A percentile compares a stretch with the other conserved stretches of the same genome.
These are phyloP conservation scores for Neodidymelliopsis sp. DNA, from an alignment of 2,329 filamentous ascomycete genomes.

Conservation along the genomic window DNA sequence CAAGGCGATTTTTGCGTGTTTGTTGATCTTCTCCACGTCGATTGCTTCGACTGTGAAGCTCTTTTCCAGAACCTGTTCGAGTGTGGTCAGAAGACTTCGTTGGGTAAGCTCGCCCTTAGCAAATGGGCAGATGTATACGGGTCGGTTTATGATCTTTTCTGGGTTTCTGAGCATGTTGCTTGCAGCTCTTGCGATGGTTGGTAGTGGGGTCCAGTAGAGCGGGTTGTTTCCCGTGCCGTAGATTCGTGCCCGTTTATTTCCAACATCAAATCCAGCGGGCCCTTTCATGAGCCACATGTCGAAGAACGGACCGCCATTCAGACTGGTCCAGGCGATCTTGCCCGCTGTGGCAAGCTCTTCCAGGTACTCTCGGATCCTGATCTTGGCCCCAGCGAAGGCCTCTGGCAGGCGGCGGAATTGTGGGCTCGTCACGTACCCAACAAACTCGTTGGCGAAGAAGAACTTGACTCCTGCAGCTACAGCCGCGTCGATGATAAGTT, in stretches of 20 bases:
- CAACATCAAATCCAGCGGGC: constrained; percentile 45
- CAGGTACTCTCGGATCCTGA: constrained; percentile 36
- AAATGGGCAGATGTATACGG: constrained; percentile 42
- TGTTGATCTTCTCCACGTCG: constrained; percentile 40
- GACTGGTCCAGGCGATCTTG: constrained; percentile 39
- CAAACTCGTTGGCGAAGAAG: constrained; percentile 47
- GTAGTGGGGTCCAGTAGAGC: constrained; percentile 43
- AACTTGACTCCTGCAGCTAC: constrained; percentile 43
- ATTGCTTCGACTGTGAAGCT: constrained; percentile 36
- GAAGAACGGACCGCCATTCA: constrained; percentile 49
- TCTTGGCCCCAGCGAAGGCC: constrained; percentile 35
- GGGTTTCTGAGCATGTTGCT: constrained; percentile 43
- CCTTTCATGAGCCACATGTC: constrained; percentile 51
- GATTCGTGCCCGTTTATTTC: constrained; percentile 39
- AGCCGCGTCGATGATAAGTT: constrained; percentile 47
- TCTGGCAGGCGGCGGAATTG: constrained; percentile 40
- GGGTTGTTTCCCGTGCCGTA: constrained; percentile 43
- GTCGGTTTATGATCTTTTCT: constrained; percentile 29
- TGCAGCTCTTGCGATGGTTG: constrained; percentile 34
- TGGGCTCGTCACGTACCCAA: constrained; percentile 34
- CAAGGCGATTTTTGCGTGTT: constrained; percentile 36
- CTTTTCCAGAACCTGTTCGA: constrained; percentile 31
- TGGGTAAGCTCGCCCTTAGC: constrained; percentile 32
- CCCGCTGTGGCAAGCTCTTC: constrained; percentile 29
- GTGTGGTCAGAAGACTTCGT: constrained; percentile 29